Conservation (phyloP, 768 basidiomycete genomes). For the Suillus subalutaceus region DNA sequence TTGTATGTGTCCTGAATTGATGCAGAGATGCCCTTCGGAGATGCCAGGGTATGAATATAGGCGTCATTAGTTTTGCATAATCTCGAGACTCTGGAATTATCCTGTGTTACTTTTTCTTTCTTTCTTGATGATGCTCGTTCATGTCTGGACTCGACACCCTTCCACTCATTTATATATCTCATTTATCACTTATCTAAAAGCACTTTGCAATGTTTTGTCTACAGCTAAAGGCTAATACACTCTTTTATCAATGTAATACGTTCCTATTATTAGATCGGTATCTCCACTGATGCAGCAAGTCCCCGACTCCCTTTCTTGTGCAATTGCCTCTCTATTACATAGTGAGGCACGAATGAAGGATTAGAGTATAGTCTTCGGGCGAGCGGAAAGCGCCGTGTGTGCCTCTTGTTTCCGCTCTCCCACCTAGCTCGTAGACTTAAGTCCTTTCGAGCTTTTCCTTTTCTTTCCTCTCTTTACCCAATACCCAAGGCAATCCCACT, state of each 20-base stretch:
- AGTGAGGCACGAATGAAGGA: background rate
- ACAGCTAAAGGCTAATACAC: background rate
- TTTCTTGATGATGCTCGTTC: too few relatives aligned
- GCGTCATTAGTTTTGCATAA: too few relatives aligned
- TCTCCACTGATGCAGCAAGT: too few relatives aligned
- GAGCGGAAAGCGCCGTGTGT: background rate
- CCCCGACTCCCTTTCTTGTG: too few relatives aligned
- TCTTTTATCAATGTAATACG: background rate
- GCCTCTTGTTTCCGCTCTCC: background rate
- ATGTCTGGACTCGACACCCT: too few relatives aligned
- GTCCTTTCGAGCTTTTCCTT: background rate
- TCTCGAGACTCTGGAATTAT: too few relatives aligned
- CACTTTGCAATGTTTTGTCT: background rate
- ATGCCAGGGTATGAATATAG: too few relatives aligned
- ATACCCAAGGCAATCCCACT: too few relatives aligned
- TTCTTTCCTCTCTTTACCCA: background rate
- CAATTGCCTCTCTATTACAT: background rate
- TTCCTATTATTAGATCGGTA: too few relatives aligned
- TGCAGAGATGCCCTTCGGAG: background rate
- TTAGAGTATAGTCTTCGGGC: background rate
- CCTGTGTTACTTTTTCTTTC: too few relatives aligned
- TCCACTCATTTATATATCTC: background rate
- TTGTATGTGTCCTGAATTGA: background rate
- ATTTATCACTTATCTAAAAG: background rate
- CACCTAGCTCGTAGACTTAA: background rate